Evolutionary conservation across 1,284 basidiomycete species (phyloP), one percentile per base, ranked within the genome.

Genomic region (Leccinum proliferum): DNA sequence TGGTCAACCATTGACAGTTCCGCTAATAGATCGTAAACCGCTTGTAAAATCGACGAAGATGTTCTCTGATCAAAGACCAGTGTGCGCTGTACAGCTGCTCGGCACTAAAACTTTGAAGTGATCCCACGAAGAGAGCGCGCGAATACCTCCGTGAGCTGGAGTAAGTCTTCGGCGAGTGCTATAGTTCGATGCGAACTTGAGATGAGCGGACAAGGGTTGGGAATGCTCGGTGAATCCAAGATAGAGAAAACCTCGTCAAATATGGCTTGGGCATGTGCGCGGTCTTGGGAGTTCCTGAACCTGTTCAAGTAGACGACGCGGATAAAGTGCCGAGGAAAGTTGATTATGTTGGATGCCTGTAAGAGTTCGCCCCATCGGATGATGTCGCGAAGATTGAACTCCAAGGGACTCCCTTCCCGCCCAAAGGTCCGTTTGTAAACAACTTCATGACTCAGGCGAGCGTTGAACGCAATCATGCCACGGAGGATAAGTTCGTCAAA

Each of bases 321-420:
- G 11, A 96, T 78, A 68, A 76, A 60, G 56, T 76, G 72, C 41
- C 69, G 70, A 18, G 72, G 72, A 56, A 87, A 86, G 58, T 87
- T 82, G 18, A 79, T 76, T 21, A 73, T 76, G n/a, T 69, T 65
- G 5, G 69, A 69, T 5, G 74, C 66, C 55, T 76, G 74, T 14
- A 85, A 71, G 62, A 95, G 85, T 25, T 85, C 77, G 0, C 87
- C 90, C 96, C 97, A 99, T 58, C 97, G 87, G 65, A 96, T 86
- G 50, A 98, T 83, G 75, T 99, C 97, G 46, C 97, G 91, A 60
- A 99, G 80, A 73, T 99, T 99, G 81, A 99, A 98, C 73, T 99
- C 97, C 97, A 97, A 99, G 1, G 97, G 97, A 59, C 87, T 84
- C 9, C 97, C 97, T 65, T 92, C 87, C 55, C 88, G 83, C 5